Percentiles rank a stretch among this genome's conserved stretches.
Conservation (phyloP, 345 rosid genomes). For the Populus simonii region DNA sequence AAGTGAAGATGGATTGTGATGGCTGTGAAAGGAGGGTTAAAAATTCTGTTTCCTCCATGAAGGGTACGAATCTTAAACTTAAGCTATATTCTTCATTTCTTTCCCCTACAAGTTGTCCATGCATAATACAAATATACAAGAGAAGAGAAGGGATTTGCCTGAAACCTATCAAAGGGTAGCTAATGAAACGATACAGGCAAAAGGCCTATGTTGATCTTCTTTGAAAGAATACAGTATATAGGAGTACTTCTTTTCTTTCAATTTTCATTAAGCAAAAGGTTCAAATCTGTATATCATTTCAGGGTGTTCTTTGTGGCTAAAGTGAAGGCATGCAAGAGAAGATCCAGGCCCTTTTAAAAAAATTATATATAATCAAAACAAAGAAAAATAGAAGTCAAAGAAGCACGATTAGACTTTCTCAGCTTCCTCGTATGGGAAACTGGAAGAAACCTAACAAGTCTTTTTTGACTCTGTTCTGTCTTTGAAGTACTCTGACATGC, state of each 20-base stretch:
- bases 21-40: constrained; percentile 54
- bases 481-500: constrained; percentile 5
- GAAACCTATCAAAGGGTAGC: too few relatives aligned
- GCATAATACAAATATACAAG: background rate
- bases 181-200: too few relatives aligned
- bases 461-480: background rate
- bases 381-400: background rate
- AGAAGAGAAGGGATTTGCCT: background rate
- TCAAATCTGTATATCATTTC: too few relatives aligned
- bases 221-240: too few relatives aligned
- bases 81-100: background rate
- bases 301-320: too few relatives aligned
- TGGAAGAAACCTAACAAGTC: background rate
- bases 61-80: constrained; percentile 22
- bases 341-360: background rate
- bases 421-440: constrained; percentile 15
- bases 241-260: too few relatives aligned
- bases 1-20: constrained; percentile 62
- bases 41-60: constrained; percentile 42
- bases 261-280: too few relatives aligned
- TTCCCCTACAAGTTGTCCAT: background rate
- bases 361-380: background rate
- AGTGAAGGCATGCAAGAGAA: too few relatives aligned
- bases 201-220: too few relatives aligned
- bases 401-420: background rate